Conservation (phyloP, 257 asterid genomes). For the Solanum okadae region DNA sequence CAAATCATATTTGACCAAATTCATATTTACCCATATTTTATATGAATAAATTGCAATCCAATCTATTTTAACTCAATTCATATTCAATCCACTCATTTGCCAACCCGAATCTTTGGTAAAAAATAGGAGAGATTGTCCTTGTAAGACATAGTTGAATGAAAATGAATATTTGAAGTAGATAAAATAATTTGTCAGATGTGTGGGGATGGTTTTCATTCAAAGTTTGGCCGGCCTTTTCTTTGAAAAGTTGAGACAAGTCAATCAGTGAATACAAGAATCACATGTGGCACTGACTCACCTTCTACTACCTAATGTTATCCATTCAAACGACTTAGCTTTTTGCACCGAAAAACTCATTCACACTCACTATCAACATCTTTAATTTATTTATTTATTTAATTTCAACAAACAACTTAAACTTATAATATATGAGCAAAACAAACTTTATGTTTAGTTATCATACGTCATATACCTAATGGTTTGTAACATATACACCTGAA, state of each 20-base stretch:
- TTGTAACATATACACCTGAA: neutral
- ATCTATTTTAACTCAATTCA: too few species aligned
- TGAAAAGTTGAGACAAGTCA: neutral
- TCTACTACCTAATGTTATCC: neutral
- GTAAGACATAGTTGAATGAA: neutral
- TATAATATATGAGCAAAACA: neutral
- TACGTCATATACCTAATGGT: neutral
- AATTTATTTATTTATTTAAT: neutral
- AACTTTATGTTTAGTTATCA: too few species aligned
- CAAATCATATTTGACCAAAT: too few species aligned
- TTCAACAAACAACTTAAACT: neutral
- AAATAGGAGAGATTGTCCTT: neutral
- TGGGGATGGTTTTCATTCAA: neutral
- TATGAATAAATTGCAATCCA: too few species aligned
- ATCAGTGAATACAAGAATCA: neutral
- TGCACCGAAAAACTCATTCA: neutral
- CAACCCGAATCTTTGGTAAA: neutral
- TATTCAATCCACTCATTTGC: too few species aligned
- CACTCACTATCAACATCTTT: neutral
- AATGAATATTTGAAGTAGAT: neutral
- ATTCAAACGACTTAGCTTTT: neutral
- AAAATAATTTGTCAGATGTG: neutral
- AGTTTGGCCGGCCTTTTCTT: neutral
- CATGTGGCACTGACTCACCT: slow-evolving; percentile 1
- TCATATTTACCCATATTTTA: too few species aligned